Evolutionary conservation across 306 rosid genomes (phyloP).

Genomic region (Geum urbanum): DNA sequence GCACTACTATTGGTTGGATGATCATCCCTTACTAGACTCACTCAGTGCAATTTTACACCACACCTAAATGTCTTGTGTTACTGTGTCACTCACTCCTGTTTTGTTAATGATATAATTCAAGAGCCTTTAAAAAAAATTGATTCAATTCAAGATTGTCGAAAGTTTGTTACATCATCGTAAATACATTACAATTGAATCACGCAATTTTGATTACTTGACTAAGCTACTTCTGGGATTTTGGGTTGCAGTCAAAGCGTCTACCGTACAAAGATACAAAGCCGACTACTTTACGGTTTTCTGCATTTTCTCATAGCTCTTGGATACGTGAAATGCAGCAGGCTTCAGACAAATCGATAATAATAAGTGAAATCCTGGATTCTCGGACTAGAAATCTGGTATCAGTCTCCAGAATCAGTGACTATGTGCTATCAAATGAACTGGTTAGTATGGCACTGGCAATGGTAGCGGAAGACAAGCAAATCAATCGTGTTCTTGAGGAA

Average conservation of each 20-base stretch:
- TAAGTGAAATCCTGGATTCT: conserved; percentile 95
- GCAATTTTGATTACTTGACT: conserved; percentile 9
- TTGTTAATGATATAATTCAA: neutral
- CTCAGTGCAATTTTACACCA: neutral
- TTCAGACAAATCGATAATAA: conserved; percentile 84
- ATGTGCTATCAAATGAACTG: conserved; percentile 89
- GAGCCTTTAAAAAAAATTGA: no score
- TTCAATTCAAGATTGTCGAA: neutral
- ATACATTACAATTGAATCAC: neutral
- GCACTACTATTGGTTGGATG: neutral
- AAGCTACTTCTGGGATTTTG: conserved; percentile 9
- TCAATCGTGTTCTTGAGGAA: conserved; percentile 97
- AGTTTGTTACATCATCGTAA: neutral
- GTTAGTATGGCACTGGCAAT: conserved; percentile 98
- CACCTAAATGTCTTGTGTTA: neutral
- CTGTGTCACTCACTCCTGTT: neutral
- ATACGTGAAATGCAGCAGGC: conserved; percentile 97
- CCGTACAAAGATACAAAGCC: conserved; percentile 71
- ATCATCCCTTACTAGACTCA: neutral
- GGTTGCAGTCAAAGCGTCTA: conserved; percentile 78
- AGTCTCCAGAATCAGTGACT: conserved; percentile 97
- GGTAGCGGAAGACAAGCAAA: conserved; percentile 99
- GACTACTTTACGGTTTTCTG: conserved; percentile 58
- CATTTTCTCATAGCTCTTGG: conserved; percentile 94
- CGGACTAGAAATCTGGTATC: conserved; percentile 96